Evolutionary conservation across 441 rosid genomes (phyloP), one percentile per base, ranked within the genome.

Genomic region (Gossypium gossypioides): DNA sequence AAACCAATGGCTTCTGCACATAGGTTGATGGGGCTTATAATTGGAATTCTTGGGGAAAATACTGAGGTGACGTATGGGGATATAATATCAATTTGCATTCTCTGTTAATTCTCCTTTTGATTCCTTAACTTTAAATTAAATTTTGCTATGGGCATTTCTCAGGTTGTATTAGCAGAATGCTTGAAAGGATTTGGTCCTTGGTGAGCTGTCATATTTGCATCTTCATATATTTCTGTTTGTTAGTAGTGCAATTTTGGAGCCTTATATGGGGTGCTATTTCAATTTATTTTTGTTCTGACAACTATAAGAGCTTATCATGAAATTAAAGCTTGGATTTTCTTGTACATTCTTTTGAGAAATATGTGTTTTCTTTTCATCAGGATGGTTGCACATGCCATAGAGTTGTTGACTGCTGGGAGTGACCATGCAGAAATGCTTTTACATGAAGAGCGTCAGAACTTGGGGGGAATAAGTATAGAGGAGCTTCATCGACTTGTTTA

Each of bases 141-240:
- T 51, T n/a, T 7, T 52, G 58, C 29, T 44, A 75, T 72, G 72
- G 48, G 50, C 63, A 81, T 66, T 78, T 42, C 86, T 78, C 89
- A 94, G 99, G 94, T 85, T 76, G 89, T 94, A 50, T 76, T 94
- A 74, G 97, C 97, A 63, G 99, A 87, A 77, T 94, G 97, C 84
- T 88, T 90, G 46, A 89, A 85, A 81, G 96, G 86, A 42, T 94
- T 90, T 84, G 97, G 97, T 73, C 89, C 97, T 80, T 92, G 99
- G 97, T 94, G 79, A 84, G 91, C 77, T 74, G 68, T 78, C 27
- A 13, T 37, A 40, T 34, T 72, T 74, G 58, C 27, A 63, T 24
- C 48, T 50, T 67, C 66, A 19, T 34, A 0, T 66, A 1, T 51
- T 9, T 34, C 34, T 6, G 50, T 68, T 58, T 13, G 15, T 56